Evolutionary conservation across 495 filamentous ascomycete species (phyloP).

Genomic region (Aspergillus kassunensis): DNA sequence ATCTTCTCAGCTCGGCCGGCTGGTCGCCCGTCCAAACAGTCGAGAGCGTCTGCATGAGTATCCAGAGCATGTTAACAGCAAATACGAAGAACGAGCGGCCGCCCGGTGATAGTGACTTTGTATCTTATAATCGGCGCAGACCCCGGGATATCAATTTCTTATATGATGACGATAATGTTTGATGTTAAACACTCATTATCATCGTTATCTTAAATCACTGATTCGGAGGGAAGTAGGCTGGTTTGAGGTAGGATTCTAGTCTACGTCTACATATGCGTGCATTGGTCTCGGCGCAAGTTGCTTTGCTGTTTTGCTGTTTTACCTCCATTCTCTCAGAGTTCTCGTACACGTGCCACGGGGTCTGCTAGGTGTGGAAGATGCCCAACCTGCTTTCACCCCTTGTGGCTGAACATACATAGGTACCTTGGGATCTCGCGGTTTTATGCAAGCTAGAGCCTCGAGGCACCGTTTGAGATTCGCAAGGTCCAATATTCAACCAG

Average conservation of each 20-base stretch:
- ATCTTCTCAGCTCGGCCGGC: conserved; percentile 79
- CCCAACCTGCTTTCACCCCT: too few species aligned
- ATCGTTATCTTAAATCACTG: background rate
- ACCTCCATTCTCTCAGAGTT: too few species aligned
- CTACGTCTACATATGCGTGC: too few species aligned
- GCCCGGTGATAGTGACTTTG: conserved; percentile 81
- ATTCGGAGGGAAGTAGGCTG: too few species aligned
- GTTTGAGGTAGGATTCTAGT: too few species aligned
- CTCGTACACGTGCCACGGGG: too few species aligned
- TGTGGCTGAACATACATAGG: too few species aligned
- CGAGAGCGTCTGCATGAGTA: conserved; percentile 93
- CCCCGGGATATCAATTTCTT: conserved; percentile 84
- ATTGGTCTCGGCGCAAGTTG: conserved; percentile 3
- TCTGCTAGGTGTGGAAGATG: too few species aligned
- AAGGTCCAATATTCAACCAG: too few species aligned
- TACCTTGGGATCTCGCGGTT: too few species aligned
- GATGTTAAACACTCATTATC: background rate
- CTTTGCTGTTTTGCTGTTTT: background rate
- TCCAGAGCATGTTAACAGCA: conserved; percentile 96
- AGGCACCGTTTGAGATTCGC: too few species aligned
- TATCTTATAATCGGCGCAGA: conserved; percentile 67
- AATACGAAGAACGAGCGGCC: conserved; percentile 88
- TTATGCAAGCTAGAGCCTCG: too few species aligned
- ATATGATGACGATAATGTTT: conserved; percentile 79
- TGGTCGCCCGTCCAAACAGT: conserved; percentile 98